Conservation (phyloP, 495 filamentous ascomycete species). For the Xylaria palmicola region DNA sequence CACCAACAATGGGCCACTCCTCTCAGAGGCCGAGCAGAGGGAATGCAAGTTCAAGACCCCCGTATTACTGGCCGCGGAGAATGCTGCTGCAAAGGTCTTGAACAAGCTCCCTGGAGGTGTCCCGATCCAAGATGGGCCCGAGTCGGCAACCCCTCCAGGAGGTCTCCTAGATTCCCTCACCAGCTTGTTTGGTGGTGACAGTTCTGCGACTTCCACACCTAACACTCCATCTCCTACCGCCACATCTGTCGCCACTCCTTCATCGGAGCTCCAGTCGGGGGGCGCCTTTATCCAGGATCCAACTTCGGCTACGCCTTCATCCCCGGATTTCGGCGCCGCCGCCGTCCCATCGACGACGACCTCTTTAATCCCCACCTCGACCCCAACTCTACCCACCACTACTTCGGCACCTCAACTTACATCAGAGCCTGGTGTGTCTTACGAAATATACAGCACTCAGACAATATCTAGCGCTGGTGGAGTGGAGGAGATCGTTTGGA, state of each 20-base stretch:
- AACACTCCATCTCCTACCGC: background rate
- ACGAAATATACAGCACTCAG: slow-evolving; percentile 43
- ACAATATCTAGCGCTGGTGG: slow-evolving; percentile 39
- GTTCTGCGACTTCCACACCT: slow-evolving; percentile 13
- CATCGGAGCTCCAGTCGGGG: slow-evolving; percentile 16
- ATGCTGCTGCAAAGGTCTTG: slow-evolving; percentile 30
- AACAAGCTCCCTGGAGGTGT: slow-evolving; percentile 40
- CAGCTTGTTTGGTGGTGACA: slow-evolving; percentile 17
- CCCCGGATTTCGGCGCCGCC: slow-evolving; percentile 20
- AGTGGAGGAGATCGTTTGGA: slow-evolving; percentile 45
- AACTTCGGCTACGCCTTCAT: slow-evolving; percentile 8
- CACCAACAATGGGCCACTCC: slow-evolving; percentile 33
- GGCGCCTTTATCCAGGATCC: slow-evolving; percentile 22
- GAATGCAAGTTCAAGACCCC: slow-evolving; percentile 39
- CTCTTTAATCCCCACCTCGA: slow-evolving; percentile 11
- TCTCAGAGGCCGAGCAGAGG: slow-evolving; percentile 33
- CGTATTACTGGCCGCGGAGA: slow-evolving; percentile 31
- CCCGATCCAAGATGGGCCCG: slow-evolving; percentile 35
- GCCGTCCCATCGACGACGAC: slow-evolving; percentile 16
- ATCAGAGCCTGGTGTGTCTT: slow-evolving; percentile 26
- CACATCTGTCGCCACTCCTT: slow-evolving; percentile 11
- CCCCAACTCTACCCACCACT: slow-evolving; percentile 4
- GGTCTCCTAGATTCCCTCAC: slow-evolving; percentile 19
- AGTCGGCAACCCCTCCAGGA: slow-evolving; percentile 29
- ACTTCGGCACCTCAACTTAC: slow-evolving; percentile 23